Evolutionary conservation across 306 rosid genomes (phyloP).

Genomic region (Aeschynomene evenia): DNA sequence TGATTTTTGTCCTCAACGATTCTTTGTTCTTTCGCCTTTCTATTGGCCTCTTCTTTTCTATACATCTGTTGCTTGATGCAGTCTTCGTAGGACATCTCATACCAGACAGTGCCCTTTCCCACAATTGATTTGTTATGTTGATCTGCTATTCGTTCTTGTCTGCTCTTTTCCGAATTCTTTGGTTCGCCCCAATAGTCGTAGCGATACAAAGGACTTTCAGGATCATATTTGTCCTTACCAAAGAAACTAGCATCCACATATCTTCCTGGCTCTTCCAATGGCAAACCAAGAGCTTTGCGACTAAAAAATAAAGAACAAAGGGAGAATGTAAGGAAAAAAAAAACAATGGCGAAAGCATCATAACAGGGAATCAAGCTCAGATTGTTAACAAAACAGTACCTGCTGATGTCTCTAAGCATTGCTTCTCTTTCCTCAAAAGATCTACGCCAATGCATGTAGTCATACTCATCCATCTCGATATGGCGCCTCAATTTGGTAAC

Average conservation of each 20-base stretch:
- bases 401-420: conserved; percentile 85
- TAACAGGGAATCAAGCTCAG: background rate
- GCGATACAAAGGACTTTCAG: conserved; percentile 74
- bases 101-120: conserved; percentile 70
- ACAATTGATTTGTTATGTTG: conserved; percentile 86
- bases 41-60: conserved; percentile 53
- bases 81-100: conserved; percentile 77
- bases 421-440: conserved; percentile 94
- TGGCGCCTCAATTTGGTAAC: conserved; percentile 68
- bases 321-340: background rate
- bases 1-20: conserved; percentile 23
- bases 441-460: conserved; percentile 85
- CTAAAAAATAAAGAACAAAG: conserved; percentile 37
- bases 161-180: conserved; percentile 91
- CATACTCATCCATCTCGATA: conserved; percentile 94
- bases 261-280: conserved; percentile 96
- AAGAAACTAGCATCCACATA: conserved; percentile 70
- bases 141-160: conserved; percentile 66
- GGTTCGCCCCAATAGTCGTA: conserved; percentile 98
- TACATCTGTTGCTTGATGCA: conserved; percentile 48
- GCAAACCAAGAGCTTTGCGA: conserved; percentile 81
- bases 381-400: conserved; percentile 45
- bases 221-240: conserved; percentile 78
- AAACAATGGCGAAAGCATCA: background rate
- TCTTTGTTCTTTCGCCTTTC: conserved; percentile 22